phyloP scores from a whole-genome alignment of 441 rosid species.

The Gossypium laxum region DNA sequence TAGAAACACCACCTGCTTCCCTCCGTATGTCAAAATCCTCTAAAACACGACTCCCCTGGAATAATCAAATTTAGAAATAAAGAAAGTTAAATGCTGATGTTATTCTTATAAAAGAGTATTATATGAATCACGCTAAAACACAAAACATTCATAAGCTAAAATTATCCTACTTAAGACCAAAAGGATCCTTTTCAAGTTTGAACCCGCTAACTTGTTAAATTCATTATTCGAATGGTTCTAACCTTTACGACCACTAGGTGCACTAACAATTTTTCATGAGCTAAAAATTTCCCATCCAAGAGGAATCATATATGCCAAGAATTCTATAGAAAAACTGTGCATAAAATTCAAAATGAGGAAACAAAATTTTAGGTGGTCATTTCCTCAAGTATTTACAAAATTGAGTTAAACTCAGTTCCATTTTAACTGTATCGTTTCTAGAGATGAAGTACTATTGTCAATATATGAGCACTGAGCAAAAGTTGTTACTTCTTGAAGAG shows the following conservation, averaged over 20 bases:
- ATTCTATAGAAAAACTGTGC: too few species aligned
- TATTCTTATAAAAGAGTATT: not conserved
- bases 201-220: not conserved
- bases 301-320: too few species aligned
- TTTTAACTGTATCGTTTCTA: not conserved
- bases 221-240: not conserved
- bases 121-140: not conserved
- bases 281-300: too few species aligned
- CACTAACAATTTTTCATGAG: too few species aligned
- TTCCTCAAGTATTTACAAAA: not conserved
- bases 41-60: slow-evolving; percentile 38
- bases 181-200: not conserved
- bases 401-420: not conserved
- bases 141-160: not conserved
- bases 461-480: not conserved
- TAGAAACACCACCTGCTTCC: slow-evolving; percentile 25
- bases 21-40: slow-evolving; percentile 43
- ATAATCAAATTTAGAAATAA: not conserved
- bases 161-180: not conserved
- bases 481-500: not conserved
- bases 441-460: not conserved
- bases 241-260: not conserved
- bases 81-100: not conserved
- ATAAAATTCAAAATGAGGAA: too few species aligned
- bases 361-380: not conserved